These are phyloP conservation scores for barrel medic (Medicago truncatula) DNA, from an alignment of 306 rosid species.

Conservation along the genomic window MtrunA17r5.0-ANR NC_053046.1:41240001-41240500, in stretches of 20 bases:
- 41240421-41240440: slow-evolving; percentile 83
- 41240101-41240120: background rate
- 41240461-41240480: slow-evolving; percentile 93
- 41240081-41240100: slow-evolving; percentile 23
- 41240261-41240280: no score
- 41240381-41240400: slow-evolving; percentile 10
- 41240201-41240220: background rate
- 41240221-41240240: no score
- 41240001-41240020: slow-evolving; percentile 45
- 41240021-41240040: slow-evolving; percentile 70
- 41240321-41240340: background rate
- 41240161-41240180: background rate
- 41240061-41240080: slow-evolving; percentile 92
- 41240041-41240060: slow-evolving; percentile 81
- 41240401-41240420: slow-evolving; percentile 9
- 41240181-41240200: background rate
- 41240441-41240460: slow-evolving; percentile 94
- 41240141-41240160: background rate
- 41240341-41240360: slow-evolving; percentile 29
- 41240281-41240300: no score
- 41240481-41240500: slow-evolving; percentile 73
- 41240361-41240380: slow-evolving; percentile 14
- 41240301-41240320: background rate
- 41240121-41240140: background rate
- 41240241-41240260: no score